Base-by-base conservation (phyloP, 2,329 filamentous ascomycete genomes). In the Paraphaeosphaeria sporulosa region DNA sequence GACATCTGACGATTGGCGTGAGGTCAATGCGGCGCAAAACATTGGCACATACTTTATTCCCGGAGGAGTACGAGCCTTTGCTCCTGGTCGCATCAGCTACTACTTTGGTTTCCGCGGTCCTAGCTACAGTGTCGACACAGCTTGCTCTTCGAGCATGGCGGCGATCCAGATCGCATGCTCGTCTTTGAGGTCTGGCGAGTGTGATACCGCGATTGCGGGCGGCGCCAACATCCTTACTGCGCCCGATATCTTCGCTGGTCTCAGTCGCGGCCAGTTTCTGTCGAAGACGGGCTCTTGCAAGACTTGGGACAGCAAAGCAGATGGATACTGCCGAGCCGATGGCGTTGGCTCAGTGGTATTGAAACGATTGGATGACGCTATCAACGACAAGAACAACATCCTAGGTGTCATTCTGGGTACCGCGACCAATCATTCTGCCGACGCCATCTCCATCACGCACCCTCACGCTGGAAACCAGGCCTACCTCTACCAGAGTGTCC, bases 41-140 rank as follows among this genome's bases (percentile, higher is more conserved):
- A 66, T 50, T 61, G 57, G 53, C 59, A 66, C 51, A 19, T 61
- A 48, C 50, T 64, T 13, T 55, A 83, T 87, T 47, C 81, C 85
- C 0, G 84, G 84, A 21, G 80, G 80, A 30, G 74, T 76, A 7
- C 77, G 85, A 19, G 85, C 84, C 75, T 67, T 64, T 32, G 71
- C 71, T 0, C 81, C 81, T 0, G 85, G 84, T 51, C 62, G 76
- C 1, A 76, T 79, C 40, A 75, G 71, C 23, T 78, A 76, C 57
- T 65, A 23, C 50, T 68, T 77, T 48, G 69, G 76, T 52, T 69
- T 78, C 21, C 66, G 60, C 55, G 75, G 76, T 1, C 84, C 84
- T 0, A 85, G 82, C 47, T 67, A 64, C n/a, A 69, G 67, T 8
- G 63, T 78, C 8, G 75, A 79, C 48, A 73, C 77, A 0, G 76